Evolutionary conservation across 768 basidiomycete species (phyloP).

Genomic region (Agaricus subrufescens): DNA sequence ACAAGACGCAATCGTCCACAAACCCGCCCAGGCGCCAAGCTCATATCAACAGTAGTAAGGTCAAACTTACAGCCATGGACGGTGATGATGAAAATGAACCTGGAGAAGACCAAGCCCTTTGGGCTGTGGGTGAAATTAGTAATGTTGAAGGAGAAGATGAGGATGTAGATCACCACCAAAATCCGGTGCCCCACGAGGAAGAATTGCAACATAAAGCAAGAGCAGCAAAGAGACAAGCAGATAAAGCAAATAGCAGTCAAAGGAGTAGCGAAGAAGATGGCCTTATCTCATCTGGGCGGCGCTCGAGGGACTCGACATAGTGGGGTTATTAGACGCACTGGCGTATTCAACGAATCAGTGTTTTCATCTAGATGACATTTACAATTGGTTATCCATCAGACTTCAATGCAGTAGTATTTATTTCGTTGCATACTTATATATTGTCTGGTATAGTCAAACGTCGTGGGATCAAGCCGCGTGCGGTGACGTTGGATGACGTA

Average conservation of each 20-base stretch:
- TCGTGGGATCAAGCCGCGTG: neutral
- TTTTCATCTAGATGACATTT: neutral
- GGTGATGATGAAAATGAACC: conserved; percentile 31
- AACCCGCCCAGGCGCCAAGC: conserved; percentile 21
- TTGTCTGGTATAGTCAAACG: neutral
- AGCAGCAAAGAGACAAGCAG: neutral
- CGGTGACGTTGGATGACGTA: neutral
- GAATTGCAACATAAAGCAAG: conserved; percentile 6
- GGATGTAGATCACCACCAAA: conserved; percentile 39
- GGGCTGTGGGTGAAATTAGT: conserved; percentile 72
- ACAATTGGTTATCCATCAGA: neutral
- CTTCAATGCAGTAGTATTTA: neutral
- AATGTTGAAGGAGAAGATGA: conserved; percentile 44
- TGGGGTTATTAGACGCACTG: neutral
- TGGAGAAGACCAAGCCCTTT: conserved; percentile 45
- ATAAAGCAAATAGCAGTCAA: neutral
- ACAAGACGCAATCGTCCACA: conserved; percentile 27
- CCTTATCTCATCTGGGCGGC: conserved; percentile 8
- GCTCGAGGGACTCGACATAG: conserved; percentile 25
- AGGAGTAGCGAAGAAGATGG: conserved; percentile 15
- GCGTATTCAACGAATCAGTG: too few species aligned
- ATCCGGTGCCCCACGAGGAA: conserved; percentile 26
- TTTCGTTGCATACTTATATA: neutral
- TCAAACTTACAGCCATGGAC: conserved; percentile 24
- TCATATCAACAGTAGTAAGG: conserved; percentile 13